Percentiles rank a stretch among this genome's conserved stretches.
These are phyloP conservation scores for Podila clonocystis DNA, from an alignment of 192 early-diverging fungal species.

Conservation along the genomic window DNA sequence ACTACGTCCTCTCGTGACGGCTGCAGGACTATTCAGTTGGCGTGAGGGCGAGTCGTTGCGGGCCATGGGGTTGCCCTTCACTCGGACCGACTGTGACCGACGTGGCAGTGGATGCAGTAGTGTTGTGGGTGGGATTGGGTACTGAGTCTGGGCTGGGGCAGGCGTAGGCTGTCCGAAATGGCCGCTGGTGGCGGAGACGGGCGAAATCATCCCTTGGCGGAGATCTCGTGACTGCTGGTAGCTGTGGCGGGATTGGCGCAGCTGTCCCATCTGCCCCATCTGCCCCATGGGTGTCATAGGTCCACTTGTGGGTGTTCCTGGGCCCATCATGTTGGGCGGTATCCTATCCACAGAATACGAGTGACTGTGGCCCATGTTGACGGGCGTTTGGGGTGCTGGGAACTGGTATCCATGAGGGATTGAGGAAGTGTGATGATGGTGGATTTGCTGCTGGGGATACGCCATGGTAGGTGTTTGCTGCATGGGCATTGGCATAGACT, in stretches of 20 bases:
- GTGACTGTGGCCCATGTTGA: slow-evolving; percentile 25
- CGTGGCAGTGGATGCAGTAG: slow-evolving; percentile 23
- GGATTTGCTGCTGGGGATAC: not conserved
- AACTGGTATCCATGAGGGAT: slow-evolving; percentile 25
- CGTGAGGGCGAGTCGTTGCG: not conserved
- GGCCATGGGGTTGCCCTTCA: not conserved
- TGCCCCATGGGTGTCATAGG: not conserved
- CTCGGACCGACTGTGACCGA: slow-evolving; percentile 29
- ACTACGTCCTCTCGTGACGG: slow-evolving; percentile 4
- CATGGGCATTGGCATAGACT: no score
- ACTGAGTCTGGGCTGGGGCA: slow-evolving; percentile 5
- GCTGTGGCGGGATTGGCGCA: not conserved
- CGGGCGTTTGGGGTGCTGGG: slow-evolving; percentile 5
- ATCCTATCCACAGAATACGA: slow-evolving; percentile 24
- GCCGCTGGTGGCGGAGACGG: not conserved
- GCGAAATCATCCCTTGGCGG: not conserved
- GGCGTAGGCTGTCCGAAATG: not conserved
- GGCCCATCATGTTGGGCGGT: not conserved
- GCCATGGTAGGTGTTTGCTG: not conserved
- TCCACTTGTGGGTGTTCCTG: not conserved
- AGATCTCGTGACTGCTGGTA: not conserved
- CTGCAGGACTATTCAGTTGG: not conserved
- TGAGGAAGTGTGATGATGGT: slow-evolving; percentile 1
- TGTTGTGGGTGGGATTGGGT: slow-evolving; percentile 32
- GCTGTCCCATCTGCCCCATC: not conserved